Percentiles rank a stretch among this genome's conserved stretches.
phyloP scores from a whole-genome alignment of 2,329 filamentous ascomycete species.

The Fusarium sp. region DNA sequence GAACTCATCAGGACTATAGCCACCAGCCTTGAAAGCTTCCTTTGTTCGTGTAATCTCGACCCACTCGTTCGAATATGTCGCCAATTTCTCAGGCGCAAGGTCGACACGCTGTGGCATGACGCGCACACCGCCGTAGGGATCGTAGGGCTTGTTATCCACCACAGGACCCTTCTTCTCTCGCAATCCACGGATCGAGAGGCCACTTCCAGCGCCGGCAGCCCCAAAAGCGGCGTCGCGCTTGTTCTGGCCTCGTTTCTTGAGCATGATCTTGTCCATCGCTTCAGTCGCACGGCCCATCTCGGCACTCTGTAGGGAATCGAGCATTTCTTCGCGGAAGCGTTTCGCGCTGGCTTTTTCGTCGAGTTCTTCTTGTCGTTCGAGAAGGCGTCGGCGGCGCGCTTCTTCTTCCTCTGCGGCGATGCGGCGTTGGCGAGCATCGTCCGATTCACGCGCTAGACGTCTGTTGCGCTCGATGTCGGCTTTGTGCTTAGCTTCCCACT shows the following conservation, averaged over 20 bases:
- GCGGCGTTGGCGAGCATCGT: constrained; percentile 63
- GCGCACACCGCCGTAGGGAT: constrained; percentile 83
- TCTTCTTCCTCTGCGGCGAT: constrained; percentile 75
- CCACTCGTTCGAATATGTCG: constrained; percentile 79
- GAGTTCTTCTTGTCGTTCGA: constrained; percentile 74
- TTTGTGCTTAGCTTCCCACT: constrained; percentile 80
- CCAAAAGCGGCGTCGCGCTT: constrained; percentile 52
- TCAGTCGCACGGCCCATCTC: constrained; percentile 69
- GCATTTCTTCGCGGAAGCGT: constrained; percentile 73
- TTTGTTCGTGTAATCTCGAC: constrained; percentile 75
- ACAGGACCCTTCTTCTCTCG: constrained; percentile 67
- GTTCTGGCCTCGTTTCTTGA: constrained; percentile 77
- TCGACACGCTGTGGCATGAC: constrained; percentile 77
- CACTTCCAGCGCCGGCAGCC: constrained; percentile 43
- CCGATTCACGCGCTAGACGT: constrained; percentile 64
- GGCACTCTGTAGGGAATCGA: constrained; percentile 74
- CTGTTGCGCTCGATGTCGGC: constrained; percentile 73
- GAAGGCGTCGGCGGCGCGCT: constrained; percentile 67
- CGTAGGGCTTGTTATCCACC: constrained; percentile 78
- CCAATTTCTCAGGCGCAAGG: constrained; percentile 60
- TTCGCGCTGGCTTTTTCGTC: constrained; percentile 74
- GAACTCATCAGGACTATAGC: constrained; percentile 86
- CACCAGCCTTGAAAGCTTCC: constrained; percentile 76
- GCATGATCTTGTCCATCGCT: constrained; percentile 69
- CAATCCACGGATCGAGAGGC: constrained; percentile 81